Evolutionary conservation across 768 basidiomycete species (phyloP).

Genomic region (Leccinum ochraceum): DNA sequence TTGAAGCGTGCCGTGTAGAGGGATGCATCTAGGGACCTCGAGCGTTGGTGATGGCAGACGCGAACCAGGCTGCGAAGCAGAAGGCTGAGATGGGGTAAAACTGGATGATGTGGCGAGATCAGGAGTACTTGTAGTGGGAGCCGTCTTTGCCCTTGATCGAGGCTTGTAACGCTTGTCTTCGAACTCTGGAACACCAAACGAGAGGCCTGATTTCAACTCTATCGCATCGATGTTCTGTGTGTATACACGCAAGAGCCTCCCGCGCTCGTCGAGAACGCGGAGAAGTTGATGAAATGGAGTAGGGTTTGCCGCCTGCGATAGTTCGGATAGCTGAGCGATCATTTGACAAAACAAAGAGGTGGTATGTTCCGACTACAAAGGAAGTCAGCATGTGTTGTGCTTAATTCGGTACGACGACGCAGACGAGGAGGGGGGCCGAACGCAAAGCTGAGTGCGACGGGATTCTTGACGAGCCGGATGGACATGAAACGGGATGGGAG

Average conservation of each 20-base stretch:
- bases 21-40: constrained; percentile 80
- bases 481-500: constrained; percentile 3
- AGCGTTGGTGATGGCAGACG: constrained; percentile 52
- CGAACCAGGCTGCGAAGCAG: constrained; percentile 26
- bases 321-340: constrained; percentile 79
- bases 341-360: constrained; percentile 84
- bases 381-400: constrained; percentile 20
- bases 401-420: constrained; percentile 1
- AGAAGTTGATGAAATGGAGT: constrained; percentile 82
- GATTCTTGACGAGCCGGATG: constrained; percentile 5
- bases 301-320: constrained; percentile 71
- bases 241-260: constrained; percentile 81
- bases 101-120: constrained; percentile 16
- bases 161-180: constrained; percentile 56
- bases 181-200: constrained; percentile 79
- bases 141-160: constrained; percentile 46
- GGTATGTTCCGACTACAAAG: constrained; percentile 64
- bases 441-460: not conserved
- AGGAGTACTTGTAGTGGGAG: constrained; percentile 13
- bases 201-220: constrained; percentile 82
- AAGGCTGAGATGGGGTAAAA: constrained; percentile 18
- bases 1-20: constrained; percentile 85
- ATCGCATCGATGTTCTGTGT: constrained; percentile 95
- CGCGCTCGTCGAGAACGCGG: constrained; percentile 70
- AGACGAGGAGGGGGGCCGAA: not conserved